phyloP scores from a whole-genome alignment of 2,329 filamentous ascomycete genomes.

The Epichloe festucae region DNA sequence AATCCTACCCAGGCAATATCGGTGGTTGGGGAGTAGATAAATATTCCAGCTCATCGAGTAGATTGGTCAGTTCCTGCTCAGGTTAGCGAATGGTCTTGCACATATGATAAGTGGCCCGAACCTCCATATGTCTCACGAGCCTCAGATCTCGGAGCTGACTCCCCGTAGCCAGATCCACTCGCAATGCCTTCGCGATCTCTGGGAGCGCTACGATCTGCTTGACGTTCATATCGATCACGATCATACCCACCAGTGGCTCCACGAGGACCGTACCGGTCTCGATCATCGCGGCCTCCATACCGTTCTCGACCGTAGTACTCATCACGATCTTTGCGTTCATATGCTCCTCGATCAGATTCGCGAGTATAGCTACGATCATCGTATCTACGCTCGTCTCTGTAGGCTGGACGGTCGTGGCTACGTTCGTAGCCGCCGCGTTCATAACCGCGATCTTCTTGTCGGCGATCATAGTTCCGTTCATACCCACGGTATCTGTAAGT shows the following conservation, averaged over 20 bases:
- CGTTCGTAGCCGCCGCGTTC: conserved; percentile 34
- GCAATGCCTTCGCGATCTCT: conserved; percentile 27
- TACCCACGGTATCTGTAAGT: conserved; percentile 42
- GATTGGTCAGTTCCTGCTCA: conserved; percentile 18
- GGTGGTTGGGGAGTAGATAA: background rate
- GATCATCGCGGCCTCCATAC: conserved; percentile 32
- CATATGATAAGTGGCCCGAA: conserved; percentile 15
- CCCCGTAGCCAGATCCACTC: conserved; percentile 25
- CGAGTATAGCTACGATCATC: conserved; percentile 37
- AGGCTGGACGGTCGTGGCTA: conserved; percentile 24
- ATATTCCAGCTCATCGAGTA: conserved; percentile 4
- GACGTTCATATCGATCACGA: conserved; percentile 35
- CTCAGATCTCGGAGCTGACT: conserved; percentile 29
- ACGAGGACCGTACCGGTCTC: conserved; percentile 28
- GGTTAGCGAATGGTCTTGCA: conserved; percentile 13
- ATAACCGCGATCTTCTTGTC: conserved; percentile 32
- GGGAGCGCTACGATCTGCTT: conserved; percentile 26
- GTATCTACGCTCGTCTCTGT: conserved; percentile 29
- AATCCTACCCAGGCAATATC: background rate
- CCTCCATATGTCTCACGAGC: conserved; percentile 31
- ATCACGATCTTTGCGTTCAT: conserved; percentile 36
- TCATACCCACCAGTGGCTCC: conserved; percentile 32
- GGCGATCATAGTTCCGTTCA: conserved; percentile 29
- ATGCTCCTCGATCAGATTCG: conserved; percentile 43
- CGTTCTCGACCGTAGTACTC: conserved; percentile 26